phyloP scores from a whole-genome alignment of 768 basidiomycete genomes.

The Russula earlei region DNA sequence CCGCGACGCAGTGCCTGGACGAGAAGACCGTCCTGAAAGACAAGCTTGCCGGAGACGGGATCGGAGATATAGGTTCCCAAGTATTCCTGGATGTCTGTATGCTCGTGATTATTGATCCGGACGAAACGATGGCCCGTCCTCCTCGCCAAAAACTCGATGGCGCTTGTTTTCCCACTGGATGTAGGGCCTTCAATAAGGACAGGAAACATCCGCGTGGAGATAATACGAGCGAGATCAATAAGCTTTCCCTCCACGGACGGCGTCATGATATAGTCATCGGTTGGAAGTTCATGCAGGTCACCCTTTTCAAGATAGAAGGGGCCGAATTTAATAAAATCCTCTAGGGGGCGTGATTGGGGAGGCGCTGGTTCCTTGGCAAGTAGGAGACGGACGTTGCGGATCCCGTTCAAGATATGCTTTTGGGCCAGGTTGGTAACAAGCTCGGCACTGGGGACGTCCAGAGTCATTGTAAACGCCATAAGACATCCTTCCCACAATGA shows the following conservation, averaged over 20 bases:
- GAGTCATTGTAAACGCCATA: conserved; percentile 96
- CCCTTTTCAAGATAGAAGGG: conserved; percentile 88
- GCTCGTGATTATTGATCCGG: conserved; percentile 99
- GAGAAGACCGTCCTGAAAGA: conserved; percentile 89
- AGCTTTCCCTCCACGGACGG: conserved; percentile 92
- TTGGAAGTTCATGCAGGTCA: conserved; percentile 47
- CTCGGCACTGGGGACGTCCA: conserved; percentile 63
- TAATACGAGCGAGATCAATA: conserved; percentile 88
- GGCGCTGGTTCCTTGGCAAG: conserved; percentile 57
- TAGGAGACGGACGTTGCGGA: conserved; percentile 71
- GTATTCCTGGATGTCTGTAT: conserved; percentile 99
- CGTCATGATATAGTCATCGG: conserved; percentile 87
- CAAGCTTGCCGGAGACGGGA: conserved; percentile 82
- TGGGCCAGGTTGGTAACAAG: conserved; percentile 61
- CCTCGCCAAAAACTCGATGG: conserved; percentile 89
- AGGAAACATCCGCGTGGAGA: conserved; percentile 81
- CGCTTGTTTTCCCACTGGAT: conserved; percentile 94
- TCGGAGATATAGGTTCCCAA: conserved; percentile 95
- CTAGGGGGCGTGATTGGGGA: conserved; percentile 35
- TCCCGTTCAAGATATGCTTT: conserved; percentile 66
- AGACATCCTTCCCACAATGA: conserved; percentile 93
- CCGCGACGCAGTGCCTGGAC: conserved; percentile 86
- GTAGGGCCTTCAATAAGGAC: conserved; percentile 97
- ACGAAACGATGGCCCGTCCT: conserved; percentile 92
- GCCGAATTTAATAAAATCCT: conserved; percentile 73